These are phyloP conservation scores for Pyrus communis DNA, from an alignment of 306 rosid genomes.

Conservation along the genomic window DNA sequence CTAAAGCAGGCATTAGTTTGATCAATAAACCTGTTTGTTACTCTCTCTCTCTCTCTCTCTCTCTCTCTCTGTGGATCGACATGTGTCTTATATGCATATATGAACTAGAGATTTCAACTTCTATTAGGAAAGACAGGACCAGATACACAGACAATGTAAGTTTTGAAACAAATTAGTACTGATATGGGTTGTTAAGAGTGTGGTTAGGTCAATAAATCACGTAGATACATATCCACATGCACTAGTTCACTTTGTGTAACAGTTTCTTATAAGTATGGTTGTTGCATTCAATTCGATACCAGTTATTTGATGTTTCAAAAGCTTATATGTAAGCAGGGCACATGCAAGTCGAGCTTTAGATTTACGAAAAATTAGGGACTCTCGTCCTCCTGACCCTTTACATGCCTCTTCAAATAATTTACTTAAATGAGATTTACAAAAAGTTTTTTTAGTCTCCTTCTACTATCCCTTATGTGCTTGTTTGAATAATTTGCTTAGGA, in stretches of 20 bases:
- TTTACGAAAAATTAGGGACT: not conserved
- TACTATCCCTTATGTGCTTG: conserved; percentile 11
- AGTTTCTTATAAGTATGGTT: not conserved
- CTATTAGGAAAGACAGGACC: not conserved
- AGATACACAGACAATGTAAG: not conserved
- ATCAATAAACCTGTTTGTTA: not conserved
- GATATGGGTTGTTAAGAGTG: not conserved
- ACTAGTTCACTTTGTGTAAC: not conserved
- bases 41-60: not conserved
- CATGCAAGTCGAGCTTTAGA: not conserved
- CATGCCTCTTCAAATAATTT: conserved; percentile 19
- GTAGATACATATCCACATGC: not conserved
- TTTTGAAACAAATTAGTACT: not conserved
- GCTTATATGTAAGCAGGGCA: not conserved
- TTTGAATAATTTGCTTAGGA: conserved; percentile 44
- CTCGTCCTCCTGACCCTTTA: not conserved
- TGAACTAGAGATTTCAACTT: not conserved
- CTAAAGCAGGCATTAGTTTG: not conserved
- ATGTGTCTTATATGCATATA: not conserved
- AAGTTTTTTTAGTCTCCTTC: not conserved
- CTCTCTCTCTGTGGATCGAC: no score
- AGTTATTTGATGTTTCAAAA: not conserved
- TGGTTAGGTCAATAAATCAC: not conserved
- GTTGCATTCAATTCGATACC: not conserved
- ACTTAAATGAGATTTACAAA: not conserved